phyloP scores from a whole-genome alignment of 352 stramenopile genomes.

The Pythium insidiosum region DNA sequence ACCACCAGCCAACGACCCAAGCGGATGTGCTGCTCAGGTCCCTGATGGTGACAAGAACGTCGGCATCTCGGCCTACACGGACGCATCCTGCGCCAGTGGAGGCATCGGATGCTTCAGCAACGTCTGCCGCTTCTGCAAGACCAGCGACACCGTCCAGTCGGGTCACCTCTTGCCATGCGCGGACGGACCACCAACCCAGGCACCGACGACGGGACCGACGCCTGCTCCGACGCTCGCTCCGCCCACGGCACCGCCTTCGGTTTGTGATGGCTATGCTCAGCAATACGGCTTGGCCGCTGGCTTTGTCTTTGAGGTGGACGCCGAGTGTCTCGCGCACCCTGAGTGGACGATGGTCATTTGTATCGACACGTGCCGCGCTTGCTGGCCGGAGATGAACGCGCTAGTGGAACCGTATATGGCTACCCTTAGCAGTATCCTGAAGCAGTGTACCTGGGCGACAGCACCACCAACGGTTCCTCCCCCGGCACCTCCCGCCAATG shows the following conservation, averaged over 20 bases:
- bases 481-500: not conserved
- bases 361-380: too few relatives aligned
- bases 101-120: constrained; percentile 6
- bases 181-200: not conserved
- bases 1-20: not conserved
- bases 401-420: too few relatives aligned
- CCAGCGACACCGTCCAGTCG: constrained; percentile 2
- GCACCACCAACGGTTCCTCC: not conserved
- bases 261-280: too few relatives aligned
- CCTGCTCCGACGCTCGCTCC: too few relatives aligned
- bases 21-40: not conserved
- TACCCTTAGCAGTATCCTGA: too few relatives aligned
- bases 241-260: too few relatives aligned
- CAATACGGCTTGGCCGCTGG: too few relatives aligned
- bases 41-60: not conserved
- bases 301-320: too few relatives aligned
- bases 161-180: constrained; percentile 3
- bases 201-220: not conserved
- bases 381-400: too few relatives aligned
- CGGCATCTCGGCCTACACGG: not conserved
- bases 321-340: too few relatives aligned
- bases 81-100: constrained; percentile 6
- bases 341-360: too few relatives aligned
- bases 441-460: too few relatives aligned
- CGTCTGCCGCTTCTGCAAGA: constrained; percentile 6